A percentile compares a stretch with the other conserved stretches of the same genome.
Conservation (phyloP, 2,329 filamentous ascomycete species). For the Ascocoryne sarcoides region DNA sequence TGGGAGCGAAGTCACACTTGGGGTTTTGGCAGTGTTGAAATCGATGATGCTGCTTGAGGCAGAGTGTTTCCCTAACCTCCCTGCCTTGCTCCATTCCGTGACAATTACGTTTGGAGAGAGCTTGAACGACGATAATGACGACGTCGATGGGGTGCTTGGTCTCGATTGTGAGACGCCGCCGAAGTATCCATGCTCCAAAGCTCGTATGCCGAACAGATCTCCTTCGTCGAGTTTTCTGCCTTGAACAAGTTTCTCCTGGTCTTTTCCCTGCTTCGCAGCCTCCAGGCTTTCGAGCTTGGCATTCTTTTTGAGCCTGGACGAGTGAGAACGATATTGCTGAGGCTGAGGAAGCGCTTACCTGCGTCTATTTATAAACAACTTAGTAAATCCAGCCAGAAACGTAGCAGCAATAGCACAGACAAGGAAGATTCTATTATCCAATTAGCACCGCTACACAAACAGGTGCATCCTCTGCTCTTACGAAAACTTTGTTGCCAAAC, state of each 20-base stretch:
- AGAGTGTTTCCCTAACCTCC: conserved; percentile 3
- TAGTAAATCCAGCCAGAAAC: conserved; percentile 18
- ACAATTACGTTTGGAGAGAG: conserved; percentile 8
- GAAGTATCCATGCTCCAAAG: conserved; percentile 20
- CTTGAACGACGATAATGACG: conserved; percentile 7
- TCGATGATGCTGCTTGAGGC: conserved; percentile 10
- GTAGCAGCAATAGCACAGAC: conserved; percentile 13
- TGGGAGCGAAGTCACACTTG: conserved; percentile 4
- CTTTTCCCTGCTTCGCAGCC: conserved; percentile 8
- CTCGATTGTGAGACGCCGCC: conserved; percentile 21
- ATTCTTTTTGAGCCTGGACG: conserved; percentile 13
- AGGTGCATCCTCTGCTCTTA: background rate
- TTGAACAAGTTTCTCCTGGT: conserved; percentile 14
- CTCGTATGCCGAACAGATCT: conserved; percentile 21
- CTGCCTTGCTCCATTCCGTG: conserved; percentile 10
- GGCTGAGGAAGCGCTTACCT: conserved; percentile 9
- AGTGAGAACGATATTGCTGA: conserved; percentile 1
- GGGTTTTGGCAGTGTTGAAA: conserved; percentile 1
- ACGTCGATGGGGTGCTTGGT: conserved; percentile 17
- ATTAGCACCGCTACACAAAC: background rate
- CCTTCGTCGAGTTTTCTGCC: conserved; percentile 16
- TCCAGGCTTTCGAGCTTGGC: conserved; percentile 14
- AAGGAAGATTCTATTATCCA: conserved; percentile 1
- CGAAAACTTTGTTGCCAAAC: background rate
- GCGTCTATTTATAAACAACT: conserved; percentile 18